Conservation (phyloP, 1,284 basidiomycete genomes). For the Cutaneotrichosporon mucoides region DNA sequence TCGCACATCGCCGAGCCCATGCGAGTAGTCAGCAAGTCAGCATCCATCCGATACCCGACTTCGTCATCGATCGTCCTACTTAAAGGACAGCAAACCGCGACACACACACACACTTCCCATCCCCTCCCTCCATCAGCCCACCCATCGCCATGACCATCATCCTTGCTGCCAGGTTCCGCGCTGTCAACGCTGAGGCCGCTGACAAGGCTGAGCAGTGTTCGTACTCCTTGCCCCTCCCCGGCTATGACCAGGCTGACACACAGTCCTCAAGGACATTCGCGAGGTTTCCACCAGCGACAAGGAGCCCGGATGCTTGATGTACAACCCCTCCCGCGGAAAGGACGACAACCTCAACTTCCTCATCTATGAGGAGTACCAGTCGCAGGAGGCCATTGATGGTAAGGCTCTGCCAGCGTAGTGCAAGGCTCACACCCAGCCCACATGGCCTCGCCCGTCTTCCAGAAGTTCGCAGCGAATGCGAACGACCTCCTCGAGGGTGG, state of each 20-base stretch:
- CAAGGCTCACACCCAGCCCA: slow-evolving; percentile 8
- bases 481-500: slow-evolving; percentile 7
- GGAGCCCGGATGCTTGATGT: slow-evolving; percentile 12
- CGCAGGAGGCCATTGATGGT: slow-evolving; percentile 11
- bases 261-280: slow-evolving; percentile 14
- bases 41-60: too few species aligned
- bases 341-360: slow-evolving; percentile 12
- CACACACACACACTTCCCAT: background rate
- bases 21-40: too few species aligned
- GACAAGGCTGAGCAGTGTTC: slow-evolving; percentile 12
- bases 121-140: background rate
- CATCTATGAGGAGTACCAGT: slow-evolving; percentile 17
- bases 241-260: too few species aligned
- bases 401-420: background rate
- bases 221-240: too few species aligned
- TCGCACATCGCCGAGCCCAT: too few species aligned
- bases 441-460: slow-evolving; percentile 10
- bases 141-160: slow-evolving; percentile 9
- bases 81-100: background rate
- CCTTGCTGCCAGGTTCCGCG: slow-evolving; percentile 8
- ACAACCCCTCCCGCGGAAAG: slow-evolving; percentile 7
- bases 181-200: slow-evolving; percentile 6
- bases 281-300: slow-evolving; percentile 6
- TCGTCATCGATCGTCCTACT: too few species aligned
- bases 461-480: slow-evolving; percentile 5